Conservation (phyloP, 2,329 filamentous ascomycete species). For the Apiospora malaysiana region DNA sequence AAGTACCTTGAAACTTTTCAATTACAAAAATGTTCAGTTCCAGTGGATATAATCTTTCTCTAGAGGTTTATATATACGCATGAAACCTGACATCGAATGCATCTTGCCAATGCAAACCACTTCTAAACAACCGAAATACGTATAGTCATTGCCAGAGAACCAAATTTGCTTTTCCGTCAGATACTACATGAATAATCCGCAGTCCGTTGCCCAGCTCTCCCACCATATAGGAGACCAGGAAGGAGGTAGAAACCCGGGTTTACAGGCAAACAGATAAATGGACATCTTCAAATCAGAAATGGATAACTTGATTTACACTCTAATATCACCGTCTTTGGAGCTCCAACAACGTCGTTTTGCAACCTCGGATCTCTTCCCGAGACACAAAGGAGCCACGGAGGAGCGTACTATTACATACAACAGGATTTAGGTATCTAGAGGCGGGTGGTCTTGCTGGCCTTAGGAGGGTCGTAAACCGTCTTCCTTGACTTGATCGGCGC, state of each 20-base stretch:
- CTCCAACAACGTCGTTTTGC: conserved; percentile 32
- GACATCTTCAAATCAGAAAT: conserved; percentile 26
- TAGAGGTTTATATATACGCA: background rate
- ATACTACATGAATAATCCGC: background rate
- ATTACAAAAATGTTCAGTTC: background rate
- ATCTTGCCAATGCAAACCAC: background rate
- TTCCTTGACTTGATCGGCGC: conserved; percentile 93
- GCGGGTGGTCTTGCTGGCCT: conserved; percentile 54
- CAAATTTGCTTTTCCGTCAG: background rate
- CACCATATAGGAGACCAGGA: background rate
- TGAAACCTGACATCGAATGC: background rate
- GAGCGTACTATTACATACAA: conserved; percentile 41
- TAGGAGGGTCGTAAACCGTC: conserved; percentile 84
- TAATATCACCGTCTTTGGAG: conserved; percentile 42
- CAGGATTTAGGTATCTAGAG: conserved; percentile 42
- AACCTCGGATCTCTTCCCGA: conserved; percentile 35
- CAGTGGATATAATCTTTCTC: background rate
- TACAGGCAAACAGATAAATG: background rate
- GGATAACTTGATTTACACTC: conserved; percentile 46
- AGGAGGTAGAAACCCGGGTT: background rate
- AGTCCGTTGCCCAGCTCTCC: background rate
- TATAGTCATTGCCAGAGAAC: background rate
- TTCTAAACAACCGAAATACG: background rate
- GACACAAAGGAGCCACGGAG: conserved; percentile 39
- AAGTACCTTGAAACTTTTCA: too few species aligned